Evolutionary conservation across 1,284 basidiomycete species (phyloP).

Genomic region (Ceratobasidium sp.): DNA sequence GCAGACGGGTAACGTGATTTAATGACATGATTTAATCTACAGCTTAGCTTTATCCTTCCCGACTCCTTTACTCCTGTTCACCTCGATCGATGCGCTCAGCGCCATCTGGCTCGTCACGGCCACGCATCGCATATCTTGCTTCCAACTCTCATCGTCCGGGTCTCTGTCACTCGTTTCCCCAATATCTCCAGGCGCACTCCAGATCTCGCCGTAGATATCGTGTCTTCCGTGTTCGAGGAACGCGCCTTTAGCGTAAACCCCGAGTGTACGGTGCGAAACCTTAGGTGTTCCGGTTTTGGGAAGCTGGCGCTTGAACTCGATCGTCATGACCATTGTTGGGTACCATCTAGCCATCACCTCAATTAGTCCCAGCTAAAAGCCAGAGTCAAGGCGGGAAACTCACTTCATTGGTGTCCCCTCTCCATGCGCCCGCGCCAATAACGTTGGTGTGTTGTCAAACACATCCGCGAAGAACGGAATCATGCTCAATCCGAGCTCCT

Average conservation of each 20-base stretch:
- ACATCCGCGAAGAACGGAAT: slow-evolving; percentile 68
- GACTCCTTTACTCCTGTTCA: neutral
- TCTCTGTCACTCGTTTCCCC: neutral
- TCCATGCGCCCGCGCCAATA: slow-evolving; percentile 56
- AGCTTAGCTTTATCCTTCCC: neutral
- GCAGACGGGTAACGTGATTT: too few relatives aligned
- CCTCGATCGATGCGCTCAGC: neutral
- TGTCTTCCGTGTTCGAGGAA: slow-evolving; percentile 36
- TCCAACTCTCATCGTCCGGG: slow-evolving; percentile 10
- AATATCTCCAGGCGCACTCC: slow-evolving; percentile 16
- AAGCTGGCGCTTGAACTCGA: slow-evolving; percentile 35
- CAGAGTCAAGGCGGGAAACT: neutral
- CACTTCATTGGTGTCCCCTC: slow-evolving; percentile 3
- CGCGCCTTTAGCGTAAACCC: neutral
- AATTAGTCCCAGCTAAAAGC: neutral
- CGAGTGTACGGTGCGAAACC: neutral
- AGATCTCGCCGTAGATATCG: slow-evolving; percentile 19
- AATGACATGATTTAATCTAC: too few relatives aligned
- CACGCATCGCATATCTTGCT: slow-evolving; percentile 20
- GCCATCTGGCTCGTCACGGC: slow-evolving; percentile 21
- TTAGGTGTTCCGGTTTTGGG: neutral
- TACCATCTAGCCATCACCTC: slow-evolving; percentile 60
- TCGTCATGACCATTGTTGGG: slow-evolving; percentile 66
- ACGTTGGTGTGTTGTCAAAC: slow-evolving; percentile 58
- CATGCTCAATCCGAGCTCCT: slow-evolving; percentile 59